Conservation (phyloP, 495 filamentous ascomycete species). For the Copromyces sp. region DNA sequence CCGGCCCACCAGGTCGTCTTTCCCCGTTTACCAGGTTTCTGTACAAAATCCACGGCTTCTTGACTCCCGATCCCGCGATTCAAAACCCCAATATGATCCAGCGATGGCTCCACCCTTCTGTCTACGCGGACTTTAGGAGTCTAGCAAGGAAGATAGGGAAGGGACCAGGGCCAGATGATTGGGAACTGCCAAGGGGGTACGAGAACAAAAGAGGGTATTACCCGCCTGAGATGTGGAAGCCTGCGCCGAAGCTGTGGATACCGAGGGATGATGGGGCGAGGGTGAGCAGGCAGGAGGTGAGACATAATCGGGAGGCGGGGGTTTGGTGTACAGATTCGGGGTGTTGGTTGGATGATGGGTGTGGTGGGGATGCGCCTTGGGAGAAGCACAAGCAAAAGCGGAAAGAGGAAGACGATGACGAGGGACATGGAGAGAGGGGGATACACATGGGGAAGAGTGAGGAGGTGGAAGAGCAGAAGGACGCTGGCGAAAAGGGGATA, state of each 20-base stretch:
- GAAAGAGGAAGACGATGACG: not conserved
- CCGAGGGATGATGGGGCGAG: constrained; percentile 51
- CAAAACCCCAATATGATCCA: constrained; percentile 30
- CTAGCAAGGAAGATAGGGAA: constrained; percentile 50
- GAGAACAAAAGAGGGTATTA: constrained; percentile 46
- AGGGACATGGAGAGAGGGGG: no score
- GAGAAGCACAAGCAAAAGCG: not conserved
- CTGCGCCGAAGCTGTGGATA: constrained; percentile 57
- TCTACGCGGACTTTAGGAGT: constrained; percentile 50
- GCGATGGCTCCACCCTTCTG: constrained; percentile 57
- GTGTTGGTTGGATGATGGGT: constrained; percentile 47
- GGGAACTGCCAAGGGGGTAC: constrained; percentile 46
- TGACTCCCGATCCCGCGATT: constrained; percentile 12
- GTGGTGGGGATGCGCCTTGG: not conserved
- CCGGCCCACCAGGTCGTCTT: not conserved
- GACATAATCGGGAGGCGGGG: constrained; percentile 43
- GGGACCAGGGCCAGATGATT: constrained; percentile 27
- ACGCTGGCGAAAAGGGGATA: not conserved
- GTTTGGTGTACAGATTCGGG: constrained; percentile 51
- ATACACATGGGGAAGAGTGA: not conserved
- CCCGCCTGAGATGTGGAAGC: constrained; percentile 54
- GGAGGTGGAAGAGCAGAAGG: not conserved
- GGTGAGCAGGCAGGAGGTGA: constrained; percentile 52
- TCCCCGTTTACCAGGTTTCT: constrained; percentile 8
- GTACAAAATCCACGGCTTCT: constrained; percentile 11